Evolutionary conservation across 148 eudicot species (phyloP), one percentile per base, ranked within the genome.

Genomic region (Cornus controversa): DNA sequence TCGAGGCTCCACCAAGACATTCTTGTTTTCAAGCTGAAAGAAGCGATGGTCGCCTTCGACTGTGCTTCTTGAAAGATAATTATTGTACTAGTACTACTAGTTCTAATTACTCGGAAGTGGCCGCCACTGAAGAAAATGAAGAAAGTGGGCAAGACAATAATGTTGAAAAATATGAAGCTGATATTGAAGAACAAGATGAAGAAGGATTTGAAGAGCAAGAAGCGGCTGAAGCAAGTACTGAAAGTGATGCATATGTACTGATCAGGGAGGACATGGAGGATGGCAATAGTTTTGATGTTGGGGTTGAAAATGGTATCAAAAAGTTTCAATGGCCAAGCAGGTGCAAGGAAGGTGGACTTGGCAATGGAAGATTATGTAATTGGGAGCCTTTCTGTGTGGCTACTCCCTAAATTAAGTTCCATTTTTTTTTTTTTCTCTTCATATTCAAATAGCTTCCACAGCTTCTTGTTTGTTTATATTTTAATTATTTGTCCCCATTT

Each of bases 321-420:
- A 85, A 85, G 29, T 69, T 82, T 66, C 89, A 86, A 80, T 80
- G 85, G 81, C 68, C 78, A 77, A 85, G 88, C 13, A 88, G 94
- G 84, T 91, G 98, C 91, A 89, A 87, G n/a, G 96, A 91, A 83
- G 71, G 87, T 53, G 86, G 92, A 45, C 86, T 79, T 78, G 83
- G 85, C 69, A 85, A 78, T 73, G 83, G 82, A 79, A 82, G 84
- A 72, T 77, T 90, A 66, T 79, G 85, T 76, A 82, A 90, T 77
- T 87, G 83, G 93, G 87, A 87, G 75, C 67, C 91, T 71, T 87
- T 85, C 75, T 93, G 98, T 91, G 96, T 93, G 86, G 96, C 92
- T 64, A 88, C 86, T 66, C 82, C 84, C 64, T 85, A 66, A 70
- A 69, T 23, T 31, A 31, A 40, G 45, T 53, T 70, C 45, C 37